Conservation (phyloP, 345 rosid species). For the Chamaenerion angustifolium region DNA sequence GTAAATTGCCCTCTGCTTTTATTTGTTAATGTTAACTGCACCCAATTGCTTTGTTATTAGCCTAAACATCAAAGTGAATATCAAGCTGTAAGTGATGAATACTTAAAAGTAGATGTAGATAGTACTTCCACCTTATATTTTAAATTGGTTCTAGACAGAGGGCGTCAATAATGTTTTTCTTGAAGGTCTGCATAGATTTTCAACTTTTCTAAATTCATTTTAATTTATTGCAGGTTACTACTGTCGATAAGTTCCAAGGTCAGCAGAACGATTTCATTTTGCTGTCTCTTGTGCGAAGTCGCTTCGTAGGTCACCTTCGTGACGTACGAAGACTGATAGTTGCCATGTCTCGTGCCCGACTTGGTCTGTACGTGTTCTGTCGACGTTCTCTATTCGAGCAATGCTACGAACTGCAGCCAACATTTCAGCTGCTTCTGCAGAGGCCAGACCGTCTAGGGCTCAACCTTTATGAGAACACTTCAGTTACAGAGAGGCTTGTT, state of each 20-base stretch:
- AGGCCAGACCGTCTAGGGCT: conserved; percentile 74
- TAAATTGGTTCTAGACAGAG: no score
- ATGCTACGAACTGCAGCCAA: conserved; percentile 93
- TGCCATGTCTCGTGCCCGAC: conserved; percentile 98
- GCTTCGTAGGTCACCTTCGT: conserved; percentile 96
- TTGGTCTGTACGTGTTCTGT: conserved; percentile 82
- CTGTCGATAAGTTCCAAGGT: conserved; percentile 99
- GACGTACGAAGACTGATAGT: conserved; percentile 94
- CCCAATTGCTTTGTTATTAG: no score
- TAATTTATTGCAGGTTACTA: conserved; percentile 46
- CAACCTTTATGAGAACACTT: conserved; percentile 43
- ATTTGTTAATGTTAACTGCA: background rate
- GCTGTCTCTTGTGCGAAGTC: conserved; percentile 90
- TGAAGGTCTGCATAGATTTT: no score
- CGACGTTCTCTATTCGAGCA: conserved; percentile 87
- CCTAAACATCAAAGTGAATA: no score
- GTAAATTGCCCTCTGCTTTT: conserved; percentile 19
- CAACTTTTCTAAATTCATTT: background rate
- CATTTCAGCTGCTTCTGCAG: conserved; percentile 64
- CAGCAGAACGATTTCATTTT: conserved; percentile 92
- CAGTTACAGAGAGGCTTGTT: conserved; percentile 63
- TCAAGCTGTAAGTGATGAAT: no score
- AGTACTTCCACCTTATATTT: no score
- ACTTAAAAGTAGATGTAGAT: no score
- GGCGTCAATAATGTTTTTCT: no score